These are phyloP conservation scores for Moelleriella libera DNA, from an alignment of 2,329 filamentous ascomycete species.

Conservation along the genomic window DNA sequence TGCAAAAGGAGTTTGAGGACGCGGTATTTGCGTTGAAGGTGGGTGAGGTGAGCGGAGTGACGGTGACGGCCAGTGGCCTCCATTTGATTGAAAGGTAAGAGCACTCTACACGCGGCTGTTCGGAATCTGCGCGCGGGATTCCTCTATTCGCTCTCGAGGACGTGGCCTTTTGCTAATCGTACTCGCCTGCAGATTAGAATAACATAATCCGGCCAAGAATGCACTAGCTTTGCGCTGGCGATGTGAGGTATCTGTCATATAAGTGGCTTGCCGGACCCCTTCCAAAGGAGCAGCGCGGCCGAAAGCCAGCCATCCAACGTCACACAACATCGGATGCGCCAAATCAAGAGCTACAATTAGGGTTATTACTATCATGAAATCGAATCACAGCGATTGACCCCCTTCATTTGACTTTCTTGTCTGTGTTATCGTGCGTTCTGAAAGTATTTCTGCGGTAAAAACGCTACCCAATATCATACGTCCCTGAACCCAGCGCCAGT, in stretches of 20 bases:
- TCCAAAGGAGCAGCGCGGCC: too few species aligned
- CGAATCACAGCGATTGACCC: too few species aligned
- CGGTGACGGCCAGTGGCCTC: constrained; percentile 86
- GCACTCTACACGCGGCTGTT: too few species aligned
- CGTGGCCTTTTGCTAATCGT: neutral
- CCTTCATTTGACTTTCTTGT: too few species aligned
- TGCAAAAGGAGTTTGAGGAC: constrained; percentile 98
- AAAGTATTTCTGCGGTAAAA: too few species aligned
- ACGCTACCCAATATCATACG: neutral
- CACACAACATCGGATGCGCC: too few species aligned
- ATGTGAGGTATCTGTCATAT: too few species aligned
- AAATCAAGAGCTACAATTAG: too few species aligned
- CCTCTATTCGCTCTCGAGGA: neutral
- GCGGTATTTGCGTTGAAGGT: constrained; percentile 82
- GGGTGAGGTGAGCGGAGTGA: constrained; percentile 72
- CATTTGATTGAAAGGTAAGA: constrained; percentile 87
- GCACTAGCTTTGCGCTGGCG: neutral
- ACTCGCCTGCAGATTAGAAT: constrained; percentile 3
- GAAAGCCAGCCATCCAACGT: too few species aligned
- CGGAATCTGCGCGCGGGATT: neutral
- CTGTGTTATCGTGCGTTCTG: too few species aligned
- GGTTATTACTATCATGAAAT: too few species aligned
- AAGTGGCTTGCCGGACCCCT: too few species aligned
- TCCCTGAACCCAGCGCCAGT: constrained; percentile 12
- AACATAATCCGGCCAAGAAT: neutral